Evolutionary conservation across 2,329 filamentous ascomycete species (phyloP).

Genomic region (Epichloe uncinata): DNA sequence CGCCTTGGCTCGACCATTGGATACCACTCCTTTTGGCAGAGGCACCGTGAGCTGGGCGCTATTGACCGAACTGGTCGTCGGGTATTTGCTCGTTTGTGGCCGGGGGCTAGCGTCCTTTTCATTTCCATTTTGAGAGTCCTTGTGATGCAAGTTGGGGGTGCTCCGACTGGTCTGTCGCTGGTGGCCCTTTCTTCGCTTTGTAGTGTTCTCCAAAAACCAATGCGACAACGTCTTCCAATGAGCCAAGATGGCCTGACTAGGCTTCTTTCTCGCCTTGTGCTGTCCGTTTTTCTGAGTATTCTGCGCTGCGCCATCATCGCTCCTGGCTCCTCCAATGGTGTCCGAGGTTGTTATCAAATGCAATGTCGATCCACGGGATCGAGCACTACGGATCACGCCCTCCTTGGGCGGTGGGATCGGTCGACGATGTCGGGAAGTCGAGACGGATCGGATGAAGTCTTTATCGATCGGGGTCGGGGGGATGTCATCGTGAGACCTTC

Average conservation of each 20-base stretch:
- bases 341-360: slow-evolving; percentile 64
- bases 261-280: slow-evolving; percentile 41
- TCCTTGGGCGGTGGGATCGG: slow-evolving; percentile 82
- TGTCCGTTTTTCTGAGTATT: slow-evolving; percentile 15
- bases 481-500: slow-evolving; percentile 28
- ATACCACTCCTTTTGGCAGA: slow-evolving; percentile 36
- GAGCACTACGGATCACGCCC: slow-evolving; percentile 49
- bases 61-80: slow-evolving; percentile 23
- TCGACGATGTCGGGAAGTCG: slow-evolving; percentile 62
- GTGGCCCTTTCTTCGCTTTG: slow-evolving; percentile 34
- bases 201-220: slow-evolving; percentile 48
- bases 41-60: slow-evolving; percentile 26
- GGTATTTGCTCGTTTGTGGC: slow-evolving; percentile 47
- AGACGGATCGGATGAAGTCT: slow-evolving; percentile 59
- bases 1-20: slow-evolving; percentile 33
- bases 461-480: slow-evolving; percentile 65
- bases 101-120: slow-evolving; percentile 39
- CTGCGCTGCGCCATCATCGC: slow-evolving; percentile 11
- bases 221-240: slow-evolving; percentile 53
- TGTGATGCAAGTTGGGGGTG: slow-evolving; percentile 43
- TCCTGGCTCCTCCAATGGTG: slow-evolving; percentile 24
- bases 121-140: slow-evolving; percentile 32
- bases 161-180: slow-evolving; percentile 42
- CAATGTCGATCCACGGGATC: slow-evolving; percentile 71
- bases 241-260: slow-evolving; percentile 44